Conservation (phyloP, 139 green algal species). For the Chlamydomonas incerta region DNA sequence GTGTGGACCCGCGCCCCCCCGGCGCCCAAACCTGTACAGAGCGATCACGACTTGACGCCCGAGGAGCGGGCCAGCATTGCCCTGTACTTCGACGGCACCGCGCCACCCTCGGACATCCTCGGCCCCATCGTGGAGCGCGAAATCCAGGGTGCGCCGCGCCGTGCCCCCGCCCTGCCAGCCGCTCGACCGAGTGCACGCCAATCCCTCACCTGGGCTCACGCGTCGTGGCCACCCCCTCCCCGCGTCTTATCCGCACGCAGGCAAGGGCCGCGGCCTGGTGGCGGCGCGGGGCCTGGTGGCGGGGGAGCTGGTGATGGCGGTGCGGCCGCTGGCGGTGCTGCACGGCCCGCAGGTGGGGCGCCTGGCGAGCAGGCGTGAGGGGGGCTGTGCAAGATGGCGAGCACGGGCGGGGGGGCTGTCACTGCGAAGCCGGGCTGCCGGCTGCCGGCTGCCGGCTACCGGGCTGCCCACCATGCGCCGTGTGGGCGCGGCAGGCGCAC, state of each 20-base stretch:
- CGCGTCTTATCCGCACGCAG: background rate
- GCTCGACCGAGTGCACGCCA: too few relatives aligned
- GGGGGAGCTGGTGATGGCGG: conserved; percentile 26
- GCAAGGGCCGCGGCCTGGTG: conserved; percentile 24
- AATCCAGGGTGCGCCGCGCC: background rate
- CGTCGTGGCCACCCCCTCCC: background rate
- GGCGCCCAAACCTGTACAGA: too few relatives aligned
- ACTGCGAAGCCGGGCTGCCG: too few relatives aligned
- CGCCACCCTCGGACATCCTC: background rate
- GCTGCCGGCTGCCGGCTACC: too few relatives aligned
- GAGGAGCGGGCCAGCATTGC: conserved; percentile 3
- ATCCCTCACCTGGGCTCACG: too few relatives aligned
- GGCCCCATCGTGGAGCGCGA: background rate
- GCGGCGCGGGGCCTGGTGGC: background rate
- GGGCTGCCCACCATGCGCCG: too few relatives aligned
- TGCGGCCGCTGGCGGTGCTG: conserved; percentile 14
- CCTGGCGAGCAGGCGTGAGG: background rate
- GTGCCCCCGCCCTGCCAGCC: background rate
- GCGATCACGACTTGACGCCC: too few relatives aligned
- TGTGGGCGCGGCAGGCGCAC: too few relatives aligned
- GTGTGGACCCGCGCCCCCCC: too few relatives aligned
- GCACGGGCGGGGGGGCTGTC: background rate
- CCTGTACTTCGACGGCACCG: conserved; percentile 23
- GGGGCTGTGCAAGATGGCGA: too few relatives aligned
- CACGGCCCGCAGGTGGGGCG: conserved; percentile 18